Evolutionary conservation across 345 rosid genomes (phyloP).

Genomic region (Anacardium occidentale): DNA sequence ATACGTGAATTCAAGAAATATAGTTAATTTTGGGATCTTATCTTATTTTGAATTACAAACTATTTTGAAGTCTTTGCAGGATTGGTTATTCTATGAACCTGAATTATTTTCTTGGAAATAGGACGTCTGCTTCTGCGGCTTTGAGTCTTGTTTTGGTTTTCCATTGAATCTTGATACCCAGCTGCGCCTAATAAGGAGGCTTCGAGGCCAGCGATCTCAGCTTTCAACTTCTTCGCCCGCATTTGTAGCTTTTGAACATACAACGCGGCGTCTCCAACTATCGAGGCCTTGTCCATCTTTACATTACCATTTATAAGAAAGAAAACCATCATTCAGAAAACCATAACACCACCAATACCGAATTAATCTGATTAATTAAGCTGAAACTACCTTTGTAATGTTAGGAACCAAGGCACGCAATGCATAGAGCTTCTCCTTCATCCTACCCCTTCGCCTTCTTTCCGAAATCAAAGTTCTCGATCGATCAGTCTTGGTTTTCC

Average conservation of each 20-base stretch:
- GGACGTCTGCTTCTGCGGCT: constrained; percentile 25
- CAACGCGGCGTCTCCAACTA: constrained; percentile 73
- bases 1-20: neutral
- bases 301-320: neutral
- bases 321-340: too few relatives aligned
- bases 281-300: constrained; percentile 97
- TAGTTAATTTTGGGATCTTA: neutral
- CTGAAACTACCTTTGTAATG: constrained; percentile 67
- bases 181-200: constrained; percentile 40
- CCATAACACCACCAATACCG: too few relatives aligned
- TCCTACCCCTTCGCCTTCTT: constrained; percentile 63
- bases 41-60: neutral
- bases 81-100: constrained; percentile 37
- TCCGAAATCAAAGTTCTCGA: constrained; percentile 75
- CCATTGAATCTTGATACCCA: constrained; percentile 24
- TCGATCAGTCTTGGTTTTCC: constrained; percentile 54
- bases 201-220: constrained; percentile 67
- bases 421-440: constrained; percentile 88
- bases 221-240: constrained; percentile 64
- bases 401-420: constrained; percentile 87
- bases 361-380: too few relatives aligned
- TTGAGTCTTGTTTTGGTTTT: constrained; percentile 26
- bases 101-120: constrained; percentile 42
- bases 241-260: constrained; percentile 73
- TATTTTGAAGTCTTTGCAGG: too few relatives aligned